These are phyloP conservation scores for Termitomyces sp. DNA, from an alignment of 768 basidiomycete species.

Conservation along the genomic window DNA sequence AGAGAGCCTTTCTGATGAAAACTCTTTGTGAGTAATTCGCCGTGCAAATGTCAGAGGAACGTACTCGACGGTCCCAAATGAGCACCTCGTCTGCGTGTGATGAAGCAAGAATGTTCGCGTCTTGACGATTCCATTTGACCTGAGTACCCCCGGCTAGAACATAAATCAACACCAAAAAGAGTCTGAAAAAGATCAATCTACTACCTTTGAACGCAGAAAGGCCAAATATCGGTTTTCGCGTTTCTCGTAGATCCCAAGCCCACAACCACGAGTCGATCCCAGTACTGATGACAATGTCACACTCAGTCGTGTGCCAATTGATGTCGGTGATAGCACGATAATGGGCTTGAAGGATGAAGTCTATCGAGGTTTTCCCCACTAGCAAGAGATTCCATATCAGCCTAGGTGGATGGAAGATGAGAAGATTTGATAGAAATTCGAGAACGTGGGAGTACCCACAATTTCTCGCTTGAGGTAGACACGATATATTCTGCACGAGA, in stretches of 20 bases:
- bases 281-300: constrained; percentile 83
- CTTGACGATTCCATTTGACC: constrained; percentile 94
- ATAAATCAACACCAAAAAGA: background rate
- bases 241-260: constrained; percentile 85
- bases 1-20: constrained; percentile 80
- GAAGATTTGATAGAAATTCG: background rate
- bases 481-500: constrained; percentile 77
- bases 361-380: constrained; percentile 72
- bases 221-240: constrained; percentile 75
- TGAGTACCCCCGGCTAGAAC: constrained; percentile 82
- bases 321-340: constrained; percentile 97
- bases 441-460: constrained; percentile 41
- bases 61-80: constrained; percentile 92
- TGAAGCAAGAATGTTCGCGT: constrained; percentile 84
- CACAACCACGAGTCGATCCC: constrained; percentile 94
- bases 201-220: constrained; percentile 44
- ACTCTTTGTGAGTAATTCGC: background rate
- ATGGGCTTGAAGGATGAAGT: constrained; percentile 84
- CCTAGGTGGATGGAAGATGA: constrained; percentile 29
- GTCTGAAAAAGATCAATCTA: background rate
- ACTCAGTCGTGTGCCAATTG: constrained; percentile 91
- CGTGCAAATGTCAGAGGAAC: constrained; percentile 19
- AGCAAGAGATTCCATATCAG: constrained; percentile 93
- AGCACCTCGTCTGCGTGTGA: constrained; percentile 84
- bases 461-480: constrained; percentile 85